These are phyloP conservation scores for Gracilaria vermiculophylla DNA, from an alignment of 23 red algal species.

Conservation along the genomic window DNA sequence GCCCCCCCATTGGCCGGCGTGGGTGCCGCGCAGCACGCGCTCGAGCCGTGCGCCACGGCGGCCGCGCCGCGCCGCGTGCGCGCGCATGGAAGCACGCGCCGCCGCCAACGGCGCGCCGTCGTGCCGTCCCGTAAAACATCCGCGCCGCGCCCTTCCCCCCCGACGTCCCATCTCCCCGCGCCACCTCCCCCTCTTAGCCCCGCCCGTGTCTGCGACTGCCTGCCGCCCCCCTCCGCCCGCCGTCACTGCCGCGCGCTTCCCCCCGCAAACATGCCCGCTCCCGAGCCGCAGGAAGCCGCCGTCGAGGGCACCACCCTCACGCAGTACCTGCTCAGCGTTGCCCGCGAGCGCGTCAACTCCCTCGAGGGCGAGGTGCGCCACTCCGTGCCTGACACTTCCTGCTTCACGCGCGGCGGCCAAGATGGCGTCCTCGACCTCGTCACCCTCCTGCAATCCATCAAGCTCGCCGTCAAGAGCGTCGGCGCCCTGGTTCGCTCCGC, in stretches of 20 bases:
- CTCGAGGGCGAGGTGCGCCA: slow-evolving; percentile 71
- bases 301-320: slow-evolving; percentile 61
- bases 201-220: no score
- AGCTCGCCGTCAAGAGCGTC: slow-evolving; percentile 80
- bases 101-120: background rate
- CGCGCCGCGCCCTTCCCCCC: no score
- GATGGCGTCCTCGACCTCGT: slow-evolving; percentile 70
- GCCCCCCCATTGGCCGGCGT: background rate
- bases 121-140: no score
- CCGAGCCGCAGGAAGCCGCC: slow-evolving; percentile 13
- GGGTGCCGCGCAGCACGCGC: background rate
- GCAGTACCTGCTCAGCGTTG: slow-evolving; percentile 51
- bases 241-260: no score
- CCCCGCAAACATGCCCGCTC: background rate
- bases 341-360: slow-evolving; percentile 61
- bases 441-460: slow-evolving; percentile 84
- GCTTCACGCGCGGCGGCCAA: background rate
- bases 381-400: slow-evolving; percentile 28
- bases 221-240: no score
- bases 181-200: no score
- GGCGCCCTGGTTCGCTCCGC: slow-evolving; percentile 69
- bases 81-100: background rate
- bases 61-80: background rate
- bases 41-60: background rate
- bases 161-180: no score